Evolutionary conservation across 2,329 filamentous ascomycete species (phyloP).

Genomic region (Neofusicoccum parvum): DNA sequence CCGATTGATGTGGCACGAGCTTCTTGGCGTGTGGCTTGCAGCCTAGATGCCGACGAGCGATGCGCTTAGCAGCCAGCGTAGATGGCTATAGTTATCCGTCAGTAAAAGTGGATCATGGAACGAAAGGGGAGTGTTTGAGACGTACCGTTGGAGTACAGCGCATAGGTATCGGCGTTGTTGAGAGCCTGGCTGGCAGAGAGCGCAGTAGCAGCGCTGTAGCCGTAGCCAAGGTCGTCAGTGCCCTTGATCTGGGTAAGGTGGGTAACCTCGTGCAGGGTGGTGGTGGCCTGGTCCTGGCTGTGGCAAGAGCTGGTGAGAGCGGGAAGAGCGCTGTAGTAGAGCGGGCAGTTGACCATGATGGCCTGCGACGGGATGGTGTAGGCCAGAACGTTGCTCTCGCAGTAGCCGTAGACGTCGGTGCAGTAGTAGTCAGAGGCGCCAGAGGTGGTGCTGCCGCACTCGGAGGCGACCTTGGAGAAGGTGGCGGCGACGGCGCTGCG

Average conservation of each 20-base stretch:
- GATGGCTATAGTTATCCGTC: background rate
- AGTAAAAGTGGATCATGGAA: background rate
- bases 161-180: conserved; percentile 62
- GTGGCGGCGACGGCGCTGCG: conserved; percentile 51
- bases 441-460: conserved; percentile 55
- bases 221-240: conserved; percentile 61
- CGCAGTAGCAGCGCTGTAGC: conserved; percentile 44
- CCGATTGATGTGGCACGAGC: background rate
- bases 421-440: conserved; percentile 61
- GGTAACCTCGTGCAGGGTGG: conserved; percentile 66
- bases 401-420: conserved; percentile 58
- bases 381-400: conserved; percentile 57
- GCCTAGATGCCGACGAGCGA: background rate
- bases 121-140: background rate
- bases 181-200: background rate
- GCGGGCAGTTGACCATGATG: conserved; percentile 63
- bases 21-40: background rate
- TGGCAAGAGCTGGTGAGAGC: conserved; percentile 58
- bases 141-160: conserved; percentile 53
- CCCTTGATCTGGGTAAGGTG: conserved; percentile 61
- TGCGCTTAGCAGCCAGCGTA: background rate
- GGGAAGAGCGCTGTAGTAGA: conserved; percentile 60
- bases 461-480: conserved; percentile 56
- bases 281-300: conserved; percentile 66
- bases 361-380: conserved; percentile 61